Evolutionary conservation across 495 filamentous ascomycete genomes (phyloP).

Genomic region (Penicillium ucsense): DNA sequence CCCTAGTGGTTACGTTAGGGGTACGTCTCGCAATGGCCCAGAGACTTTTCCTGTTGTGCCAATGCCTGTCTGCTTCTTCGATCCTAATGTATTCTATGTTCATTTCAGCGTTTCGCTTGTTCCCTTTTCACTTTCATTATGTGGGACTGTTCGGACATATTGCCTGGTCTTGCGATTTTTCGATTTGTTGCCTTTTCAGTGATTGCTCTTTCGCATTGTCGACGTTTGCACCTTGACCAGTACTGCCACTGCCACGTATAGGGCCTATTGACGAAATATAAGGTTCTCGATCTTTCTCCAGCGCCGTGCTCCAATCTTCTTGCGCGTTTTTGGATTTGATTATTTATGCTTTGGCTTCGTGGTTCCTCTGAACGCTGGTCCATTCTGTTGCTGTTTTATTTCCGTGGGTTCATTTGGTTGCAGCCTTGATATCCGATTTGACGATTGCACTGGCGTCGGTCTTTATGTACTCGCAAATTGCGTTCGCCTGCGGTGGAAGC

Average conservation of each 20-base stretch:
- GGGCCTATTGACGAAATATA: conserved; percentile 18
- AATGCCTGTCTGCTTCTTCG: conserved; percentile 2
- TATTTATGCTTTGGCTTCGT: too few relatives aligned
- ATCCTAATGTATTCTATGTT: conserved; percentile 27
- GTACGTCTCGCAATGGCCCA: too few relatives aligned
- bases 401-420: conserved; percentile 3
- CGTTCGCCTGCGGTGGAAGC: conserved; percentile 19
- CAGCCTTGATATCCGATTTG: conserved; percentile 36
- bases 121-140: too few relatives aligned
- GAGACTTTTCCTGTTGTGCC: too few relatives aligned
- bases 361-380: conserved; percentile 7
- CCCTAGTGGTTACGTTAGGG: too few relatives aligned
- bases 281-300: conserved; percentile 9
- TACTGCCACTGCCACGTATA: conserved; percentile 3
- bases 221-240: neutral
- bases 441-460: conserved; percentile 32
- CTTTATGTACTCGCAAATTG: conserved; percentile 14
- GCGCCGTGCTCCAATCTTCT: too few relatives aligned
- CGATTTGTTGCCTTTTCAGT: conserved; percentile 6
- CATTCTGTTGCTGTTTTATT: conserved; percentile 3
- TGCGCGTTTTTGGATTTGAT: neutral
- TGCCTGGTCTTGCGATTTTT: conserved; percentile 9
- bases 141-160: conserved; percentile 18
- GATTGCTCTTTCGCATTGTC: neutral
- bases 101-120: conserved; percentile 19